A percentile compares a stretch with the other conserved stretches of the same genome.
Evolutionary conservation across 345 rosid genomes (phyloP).

Genomic region (Bruguiera gymnorhiza): DNA sequence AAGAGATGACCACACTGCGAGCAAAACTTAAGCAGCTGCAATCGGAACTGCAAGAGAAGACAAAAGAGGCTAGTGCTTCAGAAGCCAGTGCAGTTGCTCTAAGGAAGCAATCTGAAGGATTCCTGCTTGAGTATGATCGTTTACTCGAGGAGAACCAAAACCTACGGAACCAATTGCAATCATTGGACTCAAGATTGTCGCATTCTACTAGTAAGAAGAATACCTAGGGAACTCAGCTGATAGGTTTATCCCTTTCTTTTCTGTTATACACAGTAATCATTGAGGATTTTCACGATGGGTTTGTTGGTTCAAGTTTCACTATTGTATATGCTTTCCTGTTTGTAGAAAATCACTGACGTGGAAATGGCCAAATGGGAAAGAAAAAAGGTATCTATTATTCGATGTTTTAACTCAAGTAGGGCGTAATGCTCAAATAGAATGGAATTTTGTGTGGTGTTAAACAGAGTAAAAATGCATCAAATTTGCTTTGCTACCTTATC

Average conservation of each 20-base stretch:
- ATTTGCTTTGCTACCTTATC: too few relatives aligned
- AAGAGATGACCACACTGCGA: constrained; percentile 39
- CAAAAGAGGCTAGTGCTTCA: constrained; percentile 52
- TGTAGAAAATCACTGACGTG: constrained; percentile 6
- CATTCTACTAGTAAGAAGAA: constrained; percentile 72
- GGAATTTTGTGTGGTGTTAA: too few relatives aligned
- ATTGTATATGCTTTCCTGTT: constrained; percentile 1
- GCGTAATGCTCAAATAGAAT: too few relatives aligned
- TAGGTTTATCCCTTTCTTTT: background rate
- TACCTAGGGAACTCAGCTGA: constrained; percentile 35
- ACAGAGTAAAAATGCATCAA: too few relatives aligned
- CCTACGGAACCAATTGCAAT: constrained; percentile 58
- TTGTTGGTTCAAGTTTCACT: constrained; percentile 10
- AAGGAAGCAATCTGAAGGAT: constrained; percentile 90
- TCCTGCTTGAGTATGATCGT: constrained; percentile 85
- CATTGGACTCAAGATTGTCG: constrained; percentile 53
- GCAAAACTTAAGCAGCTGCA: constrained; percentile 48
- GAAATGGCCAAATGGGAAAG: background rate
- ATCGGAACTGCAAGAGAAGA: constrained; percentile 46
- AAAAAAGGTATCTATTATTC: constrained; percentile 8
- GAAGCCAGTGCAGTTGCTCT: constrained; percentile 73
- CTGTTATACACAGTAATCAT: background rate
- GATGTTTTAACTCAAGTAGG: constrained; percentile 21
- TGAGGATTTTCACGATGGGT: constrained; percentile 11
- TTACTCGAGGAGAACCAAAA: constrained; percentile 78